Conservation (phyloP, 345 rosid genomes). For the Brassica nigra region DNA sequence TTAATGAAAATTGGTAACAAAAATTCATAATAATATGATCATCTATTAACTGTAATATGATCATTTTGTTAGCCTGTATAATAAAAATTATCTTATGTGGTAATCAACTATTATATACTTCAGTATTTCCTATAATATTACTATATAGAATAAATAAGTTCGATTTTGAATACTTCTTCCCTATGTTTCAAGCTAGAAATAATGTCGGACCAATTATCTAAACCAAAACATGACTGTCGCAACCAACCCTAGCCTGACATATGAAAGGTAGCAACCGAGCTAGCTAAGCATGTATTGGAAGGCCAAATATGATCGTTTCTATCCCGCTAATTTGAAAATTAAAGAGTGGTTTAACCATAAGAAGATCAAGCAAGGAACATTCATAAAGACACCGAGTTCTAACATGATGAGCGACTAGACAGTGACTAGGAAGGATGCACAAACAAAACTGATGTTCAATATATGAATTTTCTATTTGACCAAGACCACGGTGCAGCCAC, state of each 20-base stretch:
- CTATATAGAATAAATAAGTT: not conserved
- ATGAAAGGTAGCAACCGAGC: not conserved
- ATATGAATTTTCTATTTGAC: not conserved
- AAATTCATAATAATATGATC: too few relatives aligned
- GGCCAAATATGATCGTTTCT: not conserved
- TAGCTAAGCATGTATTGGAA: slow-evolving; percentile 4
- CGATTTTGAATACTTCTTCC: not conserved
- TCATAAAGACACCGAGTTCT: slow-evolving; percentile 1
- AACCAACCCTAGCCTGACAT: not conserved
- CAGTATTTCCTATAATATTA: not conserved
- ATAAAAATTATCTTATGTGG: too few relatives aligned
- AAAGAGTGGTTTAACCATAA: not conserved
- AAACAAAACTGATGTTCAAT: not conserved
- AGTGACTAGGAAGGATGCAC: not conserved
- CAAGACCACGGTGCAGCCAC: slow-evolving; percentile 14
- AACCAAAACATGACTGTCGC: not conserved
- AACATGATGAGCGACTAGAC: not conserved
- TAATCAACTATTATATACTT: too few relatives aligned
- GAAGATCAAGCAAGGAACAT: not conserved
- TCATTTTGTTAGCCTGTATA: not conserved
- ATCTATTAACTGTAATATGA: too few relatives aligned
- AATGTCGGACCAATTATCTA: not conserved
- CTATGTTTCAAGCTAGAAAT: not conserved
- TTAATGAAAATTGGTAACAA: not conserved
- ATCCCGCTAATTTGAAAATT: not conserved